A percentile compares a stretch with the other conserved stretches of the same genome.
Evolutionary conservation across 495 filamentous ascomycete species (phyloP).

Genomic region (Neurospora intermedia): DNA sequence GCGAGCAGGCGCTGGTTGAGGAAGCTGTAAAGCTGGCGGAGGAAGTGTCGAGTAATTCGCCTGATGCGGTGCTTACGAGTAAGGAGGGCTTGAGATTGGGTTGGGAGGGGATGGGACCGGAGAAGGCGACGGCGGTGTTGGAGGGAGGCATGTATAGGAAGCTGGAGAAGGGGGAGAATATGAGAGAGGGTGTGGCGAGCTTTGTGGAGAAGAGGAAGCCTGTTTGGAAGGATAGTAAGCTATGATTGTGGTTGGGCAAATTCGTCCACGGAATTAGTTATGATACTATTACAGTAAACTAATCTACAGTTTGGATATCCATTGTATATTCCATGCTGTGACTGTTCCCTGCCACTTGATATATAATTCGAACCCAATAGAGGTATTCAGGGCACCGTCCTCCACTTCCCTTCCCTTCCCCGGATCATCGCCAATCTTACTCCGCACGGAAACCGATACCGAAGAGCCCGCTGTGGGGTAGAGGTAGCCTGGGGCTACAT

Average conservation of each 20-base stretch:
- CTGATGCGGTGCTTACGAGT: constrained; percentile 62
- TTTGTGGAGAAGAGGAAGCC: constrained; percentile 73
- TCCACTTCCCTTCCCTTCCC: neutral
- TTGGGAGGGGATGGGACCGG: constrained; percentile 50
- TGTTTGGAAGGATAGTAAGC: constrained; percentile 61
- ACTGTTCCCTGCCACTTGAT: too few relatives aligned
- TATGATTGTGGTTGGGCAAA: too few relatives aligned
- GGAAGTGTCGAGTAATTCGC: constrained; percentile 51
- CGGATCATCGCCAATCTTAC: neutral
- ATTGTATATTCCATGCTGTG: too few relatives aligned
- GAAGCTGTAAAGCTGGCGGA: constrained; percentile 44
- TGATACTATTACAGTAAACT: too few relatives aligned
- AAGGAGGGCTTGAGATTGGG: constrained; percentile 56
- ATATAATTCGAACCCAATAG: too few relatives aligned
- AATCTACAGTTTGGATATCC: too few relatives aligned
- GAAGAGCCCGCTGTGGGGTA: neutral
- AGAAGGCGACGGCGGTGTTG: constrained; percentile 49
- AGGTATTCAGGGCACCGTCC: neutral
- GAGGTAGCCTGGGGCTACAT: neutral
- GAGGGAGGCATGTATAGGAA: constrained; percentile 46
- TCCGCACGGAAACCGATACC: neutral
- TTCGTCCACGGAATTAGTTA: too few relatives aligned
- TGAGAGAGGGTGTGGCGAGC: constrained; percentile 63
- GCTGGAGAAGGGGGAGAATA: constrained; percentile 60
- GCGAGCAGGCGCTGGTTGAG: constrained; percentile 34